These are phyloP conservation scores for Schwanniomyces vanrijiae DNA, from an alignment of 805 yeast genomes.

Conservation along the genomic window DNA sequence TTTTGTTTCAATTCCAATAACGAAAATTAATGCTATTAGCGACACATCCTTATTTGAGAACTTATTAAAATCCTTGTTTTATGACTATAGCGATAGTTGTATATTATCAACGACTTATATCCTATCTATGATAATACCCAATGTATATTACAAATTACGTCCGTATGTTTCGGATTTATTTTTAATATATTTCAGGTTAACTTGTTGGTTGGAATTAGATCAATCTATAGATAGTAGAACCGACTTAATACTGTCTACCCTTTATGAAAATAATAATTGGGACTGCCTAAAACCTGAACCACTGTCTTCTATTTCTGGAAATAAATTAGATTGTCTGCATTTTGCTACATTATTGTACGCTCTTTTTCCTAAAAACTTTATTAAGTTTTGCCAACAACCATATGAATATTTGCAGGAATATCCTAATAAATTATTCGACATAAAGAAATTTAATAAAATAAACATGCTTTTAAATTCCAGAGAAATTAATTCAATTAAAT, in stretches of 20 bases:
- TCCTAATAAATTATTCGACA: constrained; percentile 13
- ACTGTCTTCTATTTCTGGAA: constrained; percentile 14
- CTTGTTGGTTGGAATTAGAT: constrained; percentile 21
- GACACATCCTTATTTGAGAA: constrained; percentile 36
- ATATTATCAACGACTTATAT: constrained; percentile 34
- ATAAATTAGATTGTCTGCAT: constrained; percentile 26
- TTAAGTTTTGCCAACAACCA: constrained; percentile 44
- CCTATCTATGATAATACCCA: constrained; percentile 41
- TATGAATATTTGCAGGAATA: constrained; percentile 22
- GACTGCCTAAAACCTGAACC: constrained; percentile 13
- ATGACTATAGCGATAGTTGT: constrained; percentile 42
- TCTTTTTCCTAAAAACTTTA: constrained; percentile 51
- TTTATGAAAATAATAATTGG: constrained; percentile 16
- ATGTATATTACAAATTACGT: constrained; percentile 35
- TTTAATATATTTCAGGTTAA: constrained; percentile 43
- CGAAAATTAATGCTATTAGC: constrained; percentile 26
- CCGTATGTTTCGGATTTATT: constrained; percentile 40
- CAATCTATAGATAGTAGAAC: constrained; percentile 11
- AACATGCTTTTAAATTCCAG: neutral
- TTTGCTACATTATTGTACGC: constrained; percentile 57
- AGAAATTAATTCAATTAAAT: neutral
- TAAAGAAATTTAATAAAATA: constrained; percentile 6
- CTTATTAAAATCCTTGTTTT: constrained; percentile 36
- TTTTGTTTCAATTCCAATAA: constrained; percentile 26
- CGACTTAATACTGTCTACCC: constrained; percentile 4